Conservation (phyloP, 148 eudicot species). For the Camellia lanceoleosa region DNA sequence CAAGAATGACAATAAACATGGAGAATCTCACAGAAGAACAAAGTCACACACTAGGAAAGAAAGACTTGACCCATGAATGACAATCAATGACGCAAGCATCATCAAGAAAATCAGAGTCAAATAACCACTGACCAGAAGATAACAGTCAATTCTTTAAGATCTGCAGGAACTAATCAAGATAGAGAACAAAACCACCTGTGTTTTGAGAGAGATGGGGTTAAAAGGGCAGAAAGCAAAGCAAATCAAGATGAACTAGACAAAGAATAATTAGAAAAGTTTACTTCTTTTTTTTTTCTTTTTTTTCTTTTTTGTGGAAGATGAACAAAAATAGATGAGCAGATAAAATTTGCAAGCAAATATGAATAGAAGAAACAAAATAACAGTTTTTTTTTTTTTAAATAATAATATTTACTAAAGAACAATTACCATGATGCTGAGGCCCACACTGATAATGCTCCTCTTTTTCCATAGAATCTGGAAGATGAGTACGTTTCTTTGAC, state of each 20-base stretch:
- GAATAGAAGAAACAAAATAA: too few species aligned
- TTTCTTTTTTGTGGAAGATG: too few species aligned
- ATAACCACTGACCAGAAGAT: background rate
- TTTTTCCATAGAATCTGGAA: constrained; percentile 28
- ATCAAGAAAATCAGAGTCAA: background rate
- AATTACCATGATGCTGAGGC: constrained; percentile 39
- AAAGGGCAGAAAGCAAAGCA: background rate
- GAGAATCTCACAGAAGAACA: background rate
- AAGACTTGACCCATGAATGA: background rate
- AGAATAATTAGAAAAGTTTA: background rate
- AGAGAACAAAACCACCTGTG: too few species aligned
- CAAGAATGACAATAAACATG: too few species aligned
- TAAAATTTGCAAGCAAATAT: too few species aligned
- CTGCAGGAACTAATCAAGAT: background rate
- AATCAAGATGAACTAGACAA: background rate
- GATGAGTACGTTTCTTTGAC: constrained; percentile 16
- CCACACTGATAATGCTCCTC: constrained; percentile 27
- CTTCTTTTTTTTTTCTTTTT: background rate
- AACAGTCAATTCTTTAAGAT: background rate
- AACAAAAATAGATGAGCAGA: too few species aligned
- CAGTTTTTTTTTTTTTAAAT: background rate
- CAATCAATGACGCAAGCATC: background rate
- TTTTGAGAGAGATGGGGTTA: background rate
- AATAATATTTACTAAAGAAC: background rate
- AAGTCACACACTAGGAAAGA: background rate